phyloP scores from a whole-genome alignment of 371 early-diverging fungal species.

The Lichtheimia hyalospora region DNA sequence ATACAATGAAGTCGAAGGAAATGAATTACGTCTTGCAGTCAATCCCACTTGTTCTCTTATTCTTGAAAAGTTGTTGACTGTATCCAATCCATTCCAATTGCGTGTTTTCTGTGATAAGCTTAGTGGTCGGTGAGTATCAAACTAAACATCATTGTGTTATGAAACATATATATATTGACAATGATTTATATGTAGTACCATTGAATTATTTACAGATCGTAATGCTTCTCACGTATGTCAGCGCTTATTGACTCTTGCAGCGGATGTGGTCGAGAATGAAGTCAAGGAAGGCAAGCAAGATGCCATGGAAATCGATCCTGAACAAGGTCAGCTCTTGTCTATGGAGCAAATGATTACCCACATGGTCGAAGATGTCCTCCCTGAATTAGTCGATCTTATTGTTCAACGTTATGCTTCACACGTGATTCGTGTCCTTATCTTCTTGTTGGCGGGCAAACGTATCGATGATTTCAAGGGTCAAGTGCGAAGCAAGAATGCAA shows the following conservation, averaged over 20 bases:
- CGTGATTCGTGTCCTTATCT: slow-evolving; percentile 67
- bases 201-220: slow-evolving; percentile 75
- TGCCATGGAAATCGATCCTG: slow-evolving; percentile 29
- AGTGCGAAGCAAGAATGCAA: slow-evolving; percentile 63
- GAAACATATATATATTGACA: background rate
- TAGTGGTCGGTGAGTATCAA: slow-evolving; percentile 53
- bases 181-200: slow-evolving; percentile 33
- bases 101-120: slow-evolving; percentile 69
- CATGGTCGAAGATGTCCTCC: slow-evolving; percentile 66
- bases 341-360: slow-evolving; percentile 65
- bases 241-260: slow-evolving; percentile 71
- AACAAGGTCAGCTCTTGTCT: slow-evolving; percentile 56
- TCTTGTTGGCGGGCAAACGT: slow-evolving; percentile 68
- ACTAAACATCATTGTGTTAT: background rate
- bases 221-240: slow-evolving; percentile 88
- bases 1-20: slow-evolving; percentile 74
- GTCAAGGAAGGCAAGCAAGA: slow-evolving; percentile 49
- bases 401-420: slow-evolving; percentile 78
- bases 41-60: slow-evolving; percentile 80
- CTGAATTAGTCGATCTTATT: slow-evolving; percentile 66
- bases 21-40: slow-evolving; percentile 71
- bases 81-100: slow-evolving; percentile 73
- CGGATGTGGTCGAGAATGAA: slow-evolving; percentile 75
- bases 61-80: slow-evolving; percentile 74
- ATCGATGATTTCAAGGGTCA: slow-evolving; percentile 55